Base-by-base conservation (phyloP, 495 filamentous ascomycete genomes). In the Penicillium manginii region DNA sequence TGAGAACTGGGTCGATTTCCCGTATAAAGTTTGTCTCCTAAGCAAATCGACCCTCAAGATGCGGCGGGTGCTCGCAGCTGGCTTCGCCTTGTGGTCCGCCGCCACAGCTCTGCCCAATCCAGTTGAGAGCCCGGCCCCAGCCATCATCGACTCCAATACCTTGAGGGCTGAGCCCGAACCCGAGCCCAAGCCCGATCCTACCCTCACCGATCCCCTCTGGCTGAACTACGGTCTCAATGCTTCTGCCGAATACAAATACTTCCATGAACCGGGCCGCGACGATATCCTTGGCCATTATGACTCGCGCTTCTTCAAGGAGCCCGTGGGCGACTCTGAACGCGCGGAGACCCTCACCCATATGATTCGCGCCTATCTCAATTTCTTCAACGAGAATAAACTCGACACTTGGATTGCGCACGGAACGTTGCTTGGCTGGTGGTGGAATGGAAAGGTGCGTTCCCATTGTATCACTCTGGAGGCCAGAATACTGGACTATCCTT, bases 351-450 rank as follows among this genome's bases (percentile, higher is more conserved):
- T 93, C 53, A 80, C 80, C 7, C 79, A 88, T 64, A 83, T 94
- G 60, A 81, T 93, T 61, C 84, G 85, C 45, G 83, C 90, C 23
- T 94, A 93, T 76, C 77, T 94, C 12, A 78, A 83, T 17, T 86
- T 83, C 55, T 86, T 89, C 60, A 70, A 77, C 14, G 74, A 83
- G 39, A 79, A 90, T 29, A 80, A 82, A 0, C 70, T 91, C 55
- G 88, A 92, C 67, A 92, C 91, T 4, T 96, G 91, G 91, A 86
- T 96, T 60, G 89, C 90, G 33, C 91, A 96, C 71, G 91, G 91
- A 21, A 93, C 91, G 15, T 76, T 96, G 46, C 73, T 96, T 48
- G 91, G 91, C 12, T 96, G 91, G 91, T 94, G 90, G 89, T 96
- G 91, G 91, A 93, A 91, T 65, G 88, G 86, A 17, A 83, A 83